Conservation (phyloP, 202 grass and related monocot genomes). For the Schoenoplectus tabernaemontani region DNA sequence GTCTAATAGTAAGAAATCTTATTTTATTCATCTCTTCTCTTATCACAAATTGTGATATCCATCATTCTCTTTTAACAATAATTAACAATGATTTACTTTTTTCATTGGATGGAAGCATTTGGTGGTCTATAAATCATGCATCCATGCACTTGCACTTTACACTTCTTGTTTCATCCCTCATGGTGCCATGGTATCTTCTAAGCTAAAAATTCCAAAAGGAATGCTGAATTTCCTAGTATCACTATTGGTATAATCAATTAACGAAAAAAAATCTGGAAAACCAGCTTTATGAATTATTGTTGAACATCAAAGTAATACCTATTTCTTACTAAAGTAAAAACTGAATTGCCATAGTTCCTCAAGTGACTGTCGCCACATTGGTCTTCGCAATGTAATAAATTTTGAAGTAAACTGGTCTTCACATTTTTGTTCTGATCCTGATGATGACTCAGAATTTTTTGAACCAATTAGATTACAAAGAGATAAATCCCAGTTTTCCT, state of each 20-base stretch:
- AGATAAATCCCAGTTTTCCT: not conserved
- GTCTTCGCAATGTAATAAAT: no score
- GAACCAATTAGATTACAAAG: not conserved
- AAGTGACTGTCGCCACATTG: no score
- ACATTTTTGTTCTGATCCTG: not conserved
- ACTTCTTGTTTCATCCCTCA: slow-evolving; percentile 71
- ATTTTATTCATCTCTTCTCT: no score
- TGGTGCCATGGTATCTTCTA: slow-evolving; percentile 67
- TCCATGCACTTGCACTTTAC: slow-evolving; percentile 93
- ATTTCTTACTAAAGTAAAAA: no score
- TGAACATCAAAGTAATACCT: not conserved
- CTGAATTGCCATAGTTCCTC: no score
- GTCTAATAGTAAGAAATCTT: no score
- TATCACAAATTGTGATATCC: no score
- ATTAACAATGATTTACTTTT: no score
- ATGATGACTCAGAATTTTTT: not conserved
- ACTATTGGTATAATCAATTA: not conserved
- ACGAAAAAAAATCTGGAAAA: not conserved
- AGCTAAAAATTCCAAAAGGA: not conserved
- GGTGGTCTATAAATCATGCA: slow-evolving; percentile 89
- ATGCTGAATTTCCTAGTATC: not conserved
- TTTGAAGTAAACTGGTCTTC: not conserved
- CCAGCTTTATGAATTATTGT: not conserved
- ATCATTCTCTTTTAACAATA: no score
- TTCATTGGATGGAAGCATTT: slow-evolving; percentile 66